Base-by-base conservation (phyloP, 2,329 filamentous ascomycete genomes). In the Nemania diffusa region DNA sequence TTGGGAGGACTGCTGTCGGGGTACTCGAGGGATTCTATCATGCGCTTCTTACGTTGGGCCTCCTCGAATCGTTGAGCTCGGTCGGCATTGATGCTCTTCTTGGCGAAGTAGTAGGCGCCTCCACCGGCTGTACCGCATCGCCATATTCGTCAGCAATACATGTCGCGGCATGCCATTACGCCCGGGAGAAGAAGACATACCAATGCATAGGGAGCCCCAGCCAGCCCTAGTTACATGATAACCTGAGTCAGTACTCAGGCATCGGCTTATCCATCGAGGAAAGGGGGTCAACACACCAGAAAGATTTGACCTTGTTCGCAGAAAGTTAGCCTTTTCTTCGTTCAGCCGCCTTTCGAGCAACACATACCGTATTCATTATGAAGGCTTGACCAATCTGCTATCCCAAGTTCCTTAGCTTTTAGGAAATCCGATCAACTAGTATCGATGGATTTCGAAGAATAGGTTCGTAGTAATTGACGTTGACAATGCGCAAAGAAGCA, bases 101-200 rank as follows among this genome's bases (percentile, higher is more conserved):
- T 99, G 71, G 96, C 96, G 79, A 97, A 97, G 84, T 92, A 94
- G 85, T 98, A 99, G 76, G 95, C 94, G 70, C 91, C 92, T 72
- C 89, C 96, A 77, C 95, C 96, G 73, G 94, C 93, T 94, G 77
- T 60, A 32, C 61, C 42, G 22, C 40, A 63, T 57, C n/a, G 40
- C 34, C 15, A 34, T 57, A 27, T 51, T 27, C 26, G 29, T 59
- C 27, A 64, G 60, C 27, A 52, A 34, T 15, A 17, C 26, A 56
- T 32, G 51, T 57, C 29, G 27, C n/a, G 24, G 6, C 1, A 29
- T n/a, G 32, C 51, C 20, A 3, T 17, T 26, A 24, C 13, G 9
- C 3, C 9, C 8, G 13, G 24, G 15, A 22, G 24, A 26, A 15
- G 7, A 15, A 32, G 26, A 76, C 89, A 67, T 87, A 94, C 92